Conservation (phyloP, 805 yeast species). For the Suhomyces prunicola region DNA sequence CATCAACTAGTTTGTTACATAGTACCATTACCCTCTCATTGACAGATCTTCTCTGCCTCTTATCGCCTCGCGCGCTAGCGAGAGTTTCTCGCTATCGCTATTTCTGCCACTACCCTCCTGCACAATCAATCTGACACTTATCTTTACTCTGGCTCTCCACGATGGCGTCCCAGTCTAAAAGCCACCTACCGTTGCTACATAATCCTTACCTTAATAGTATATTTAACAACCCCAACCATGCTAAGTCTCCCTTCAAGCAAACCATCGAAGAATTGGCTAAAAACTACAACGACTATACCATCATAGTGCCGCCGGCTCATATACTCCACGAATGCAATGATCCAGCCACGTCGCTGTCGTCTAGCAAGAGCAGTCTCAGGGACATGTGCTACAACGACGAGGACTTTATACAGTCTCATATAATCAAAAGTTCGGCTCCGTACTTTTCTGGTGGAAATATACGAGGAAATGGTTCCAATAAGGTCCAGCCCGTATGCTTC, state of each 20-base stretch:
- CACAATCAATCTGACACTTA: neutral
- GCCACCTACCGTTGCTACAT: slow-evolving; percentile 42
- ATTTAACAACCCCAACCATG: slow-evolving; percentile 56
- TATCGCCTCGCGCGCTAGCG: neutral
- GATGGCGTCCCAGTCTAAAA: slow-evolving; percentile 36
- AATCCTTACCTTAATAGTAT: slow-evolving; percentile 65
- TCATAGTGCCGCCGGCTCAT: slow-evolving; percentile 62
- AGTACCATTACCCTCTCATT: too few relatives aligned
- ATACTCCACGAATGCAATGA: slow-evolving; percentile 37
- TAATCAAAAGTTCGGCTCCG: slow-evolving; percentile 37
- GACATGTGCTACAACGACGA: slow-evolving; percentile 54
- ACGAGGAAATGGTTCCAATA: slow-evolving; percentile 14
- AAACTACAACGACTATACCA: slow-evolving; percentile 49
- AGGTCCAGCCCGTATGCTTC: slow-evolving; percentile 41
- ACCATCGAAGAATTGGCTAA: slow-evolving; percentile 41
- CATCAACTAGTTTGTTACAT: too few relatives aligned
- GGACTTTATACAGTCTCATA: slow-evolving; percentile 63
- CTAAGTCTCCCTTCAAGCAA: slow-evolving; percentile 44
- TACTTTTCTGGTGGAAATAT: slow-evolving; percentile 21
- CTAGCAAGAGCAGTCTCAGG: slow-evolving; percentile 31
- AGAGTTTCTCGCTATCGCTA: neutral
- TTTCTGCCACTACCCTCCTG: neutral
- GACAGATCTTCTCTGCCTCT: neutral
- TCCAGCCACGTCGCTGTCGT: slow-evolving; percentile 16
- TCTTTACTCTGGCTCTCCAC: neutral